Evolutionary conservation across 2,329 filamentous ascomycete species (phyloP).

Genomic region (Scedosporium minutisporum): DNA sequence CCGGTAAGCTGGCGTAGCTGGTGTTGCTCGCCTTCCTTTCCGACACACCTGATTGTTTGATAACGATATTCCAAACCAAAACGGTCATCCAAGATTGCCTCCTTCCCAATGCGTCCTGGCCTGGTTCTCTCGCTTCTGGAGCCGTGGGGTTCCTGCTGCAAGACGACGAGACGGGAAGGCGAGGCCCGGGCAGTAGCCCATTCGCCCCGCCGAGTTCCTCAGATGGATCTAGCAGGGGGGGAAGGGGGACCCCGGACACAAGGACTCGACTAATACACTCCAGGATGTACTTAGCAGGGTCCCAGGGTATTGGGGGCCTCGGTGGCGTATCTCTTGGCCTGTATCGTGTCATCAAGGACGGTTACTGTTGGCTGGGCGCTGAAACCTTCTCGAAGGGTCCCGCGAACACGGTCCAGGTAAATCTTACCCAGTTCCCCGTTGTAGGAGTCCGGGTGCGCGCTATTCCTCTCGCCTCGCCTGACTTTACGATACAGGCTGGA

Average conservation of each 20-base stretch:
- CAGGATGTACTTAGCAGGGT: neutral
- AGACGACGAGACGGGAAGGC: conserved; percentile 5
- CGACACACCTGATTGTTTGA: conserved; percentile 5
- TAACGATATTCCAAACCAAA: conserved; percentile 4
- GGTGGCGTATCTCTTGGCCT: neutral
- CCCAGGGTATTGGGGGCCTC: neutral
- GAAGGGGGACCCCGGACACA: neutral
- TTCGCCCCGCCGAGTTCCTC: neutral
- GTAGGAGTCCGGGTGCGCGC: neutral
- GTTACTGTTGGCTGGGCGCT: neutral
- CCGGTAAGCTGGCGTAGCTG: neutral
- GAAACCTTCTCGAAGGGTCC: conserved; percentile 6
- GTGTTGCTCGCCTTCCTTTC: neutral
- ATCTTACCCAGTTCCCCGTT: neutral
- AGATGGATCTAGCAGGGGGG: neutral
- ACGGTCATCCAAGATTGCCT: neutral
- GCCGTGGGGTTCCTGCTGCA: conserved; percentile 5
- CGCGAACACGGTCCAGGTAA: conserved; percentile 3
- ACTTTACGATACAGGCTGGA: neutral
- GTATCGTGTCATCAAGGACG: conserved; percentile 1
- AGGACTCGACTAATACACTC: neutral
- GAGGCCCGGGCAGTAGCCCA: neutral
- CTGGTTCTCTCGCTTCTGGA: neutral
- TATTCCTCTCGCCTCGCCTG: neutral
- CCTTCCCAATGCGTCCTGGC: neutral